Base-by-base conservation (phyloP, 2,329 filamentous ascomycete genomes). In the Lachnellula arida region DNA sequence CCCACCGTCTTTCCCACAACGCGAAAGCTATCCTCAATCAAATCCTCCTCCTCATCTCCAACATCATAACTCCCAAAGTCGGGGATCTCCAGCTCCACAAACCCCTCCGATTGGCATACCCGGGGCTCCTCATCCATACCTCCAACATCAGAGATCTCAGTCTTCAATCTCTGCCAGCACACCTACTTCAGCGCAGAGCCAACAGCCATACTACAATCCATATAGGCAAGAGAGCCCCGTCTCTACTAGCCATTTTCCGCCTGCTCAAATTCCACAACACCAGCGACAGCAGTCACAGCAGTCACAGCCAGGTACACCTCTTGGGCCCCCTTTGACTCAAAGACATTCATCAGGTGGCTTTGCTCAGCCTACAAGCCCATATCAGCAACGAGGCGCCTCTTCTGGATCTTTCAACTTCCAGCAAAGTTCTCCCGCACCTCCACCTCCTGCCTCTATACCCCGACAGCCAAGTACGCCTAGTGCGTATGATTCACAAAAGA, bases 151-250 rank as follows among this genome's bases (percentile, higher is more conserved):
- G 60, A 70, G 81, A 63, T 82, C 82, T 43, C 79, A 79, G 54
- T 86, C 82, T 22, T 73, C 78, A 5, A 80, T 85, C 54, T 85
- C 82, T 12, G 79, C 77, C 25, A 73, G 81, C 11, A 86, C 83
- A 37, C 82, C 82, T n/a, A 84, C 81, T 6, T 84, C 82, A 40
- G 78, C 81, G 15, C 81, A 84, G 47, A 80, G 78, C 65, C 81
- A 85, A 68, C 78, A 78, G 46, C 76, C 76, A 8, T 81, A 78
- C 62, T 77, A 77, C 12, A 69, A 73, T 53, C 74, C 78, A 28
- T 81, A 78, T 60, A 70, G 67, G 23, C 80, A 81, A 58, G 76
- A 75, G 40, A 85, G 82, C 63, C 82, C 82, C 76, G 56, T 65
- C 19, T 58, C 62, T 42, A 51, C 57, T 15, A 59, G 40, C 43